Evolutionary conservation across 768 basidiomycete species (phyloP).

Genomic region (Kwoniella dejecticola): DNA sequence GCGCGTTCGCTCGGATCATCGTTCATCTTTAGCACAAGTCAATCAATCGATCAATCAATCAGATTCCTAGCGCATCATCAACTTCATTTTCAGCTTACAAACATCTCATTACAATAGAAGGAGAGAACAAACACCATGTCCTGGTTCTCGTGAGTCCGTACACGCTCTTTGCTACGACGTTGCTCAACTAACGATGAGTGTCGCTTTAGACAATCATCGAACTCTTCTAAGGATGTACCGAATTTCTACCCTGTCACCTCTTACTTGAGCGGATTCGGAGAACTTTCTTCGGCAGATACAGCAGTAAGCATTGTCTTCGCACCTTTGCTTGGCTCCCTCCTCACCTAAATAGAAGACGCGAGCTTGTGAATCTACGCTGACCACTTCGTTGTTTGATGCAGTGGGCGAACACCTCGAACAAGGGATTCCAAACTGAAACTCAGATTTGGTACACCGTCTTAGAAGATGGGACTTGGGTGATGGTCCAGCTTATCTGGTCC

Average conservation of each 20-base stretch:
- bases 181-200: neutral
- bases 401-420: constrained; percentile 70
- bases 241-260: constrained; percentile 82
- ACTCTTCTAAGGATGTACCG: constrained; percentile 38
- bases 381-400: too few relatives aligned
- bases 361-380: too few relatives aligned
- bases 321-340: too few relatives aligned
- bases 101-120: neutral
- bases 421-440: constrained; percentile 86
- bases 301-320: too few relatives aligned
- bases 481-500: constrained; percentile 86
- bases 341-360: too few relatives aligned
- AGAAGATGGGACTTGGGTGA: constrained; percentile 74
- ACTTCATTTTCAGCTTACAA: too few relatives aligned
- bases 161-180: too few relatives aligned
- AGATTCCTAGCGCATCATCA: too few relatives aligned
- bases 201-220: constrained; percentile 14
- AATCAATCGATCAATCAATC: neutral
- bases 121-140: constrained; percentile 22
- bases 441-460: constrained; percentile 81
- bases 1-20: too few relatives aligned
- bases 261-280: constrained; percentile 38
- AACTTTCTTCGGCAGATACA: constrained; percentile 47
- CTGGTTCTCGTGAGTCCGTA: constrained; percentile 41
- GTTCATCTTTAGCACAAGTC: too few relatives aligned